A percentile compares a stretch with the other conserved stretches of the same genome.
Evolutionary conservation across 1,284 basidiomycete genomes (phyloP).

Genomic region (Salmacisia buchloeana): DNA sequence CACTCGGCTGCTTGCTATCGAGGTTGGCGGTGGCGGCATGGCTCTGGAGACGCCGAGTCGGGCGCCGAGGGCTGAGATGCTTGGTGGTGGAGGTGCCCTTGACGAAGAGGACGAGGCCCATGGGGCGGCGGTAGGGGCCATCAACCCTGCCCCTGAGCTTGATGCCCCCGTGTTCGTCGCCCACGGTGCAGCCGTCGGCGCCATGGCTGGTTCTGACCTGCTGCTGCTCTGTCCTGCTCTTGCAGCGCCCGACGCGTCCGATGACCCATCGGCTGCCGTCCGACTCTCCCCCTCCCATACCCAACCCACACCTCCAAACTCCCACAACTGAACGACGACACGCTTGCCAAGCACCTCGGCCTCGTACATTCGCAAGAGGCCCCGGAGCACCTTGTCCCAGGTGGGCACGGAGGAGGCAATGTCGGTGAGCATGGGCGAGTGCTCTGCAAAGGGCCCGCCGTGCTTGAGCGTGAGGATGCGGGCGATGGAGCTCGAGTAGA

Average conservation of each 20-base stretch:
- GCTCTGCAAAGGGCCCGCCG: conserved; percentile 36
- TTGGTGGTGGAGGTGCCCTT: too few species aligned
- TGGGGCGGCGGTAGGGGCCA: neutral
- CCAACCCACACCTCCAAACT: conserved; percentile 60
- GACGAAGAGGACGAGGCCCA: neutral
- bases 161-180: neutral
- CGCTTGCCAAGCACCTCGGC: conserved; percentile 89
- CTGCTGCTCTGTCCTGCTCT: neutral
- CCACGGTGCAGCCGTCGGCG: neutral
- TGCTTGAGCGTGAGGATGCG: conserved; percentile 53
- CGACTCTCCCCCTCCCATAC: conserved; percentile 18
- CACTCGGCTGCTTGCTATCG: too few species aligned
- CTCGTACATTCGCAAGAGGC: conserved; percentile 93
- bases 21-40: too few species aligned
- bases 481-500: conserved; percentile 59
- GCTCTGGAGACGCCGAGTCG: too few species aligned
- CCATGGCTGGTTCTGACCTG: neutral
- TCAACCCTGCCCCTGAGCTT: neutral
- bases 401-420: conserved; percentile 76
- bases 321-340: conserved; percentile 94
- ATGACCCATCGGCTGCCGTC: neutral
- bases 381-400: conserved; percentile 83
- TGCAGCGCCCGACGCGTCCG: neutral
- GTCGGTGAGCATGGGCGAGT: conserved; percentile 70
- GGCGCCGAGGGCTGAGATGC: too few species aligned